Evolutionary conservation across 176 grass and related monocot species (phyloP), one percentile per base, ranked within the genome.

Genomic region (Oropetium thomaeum): DNA sequence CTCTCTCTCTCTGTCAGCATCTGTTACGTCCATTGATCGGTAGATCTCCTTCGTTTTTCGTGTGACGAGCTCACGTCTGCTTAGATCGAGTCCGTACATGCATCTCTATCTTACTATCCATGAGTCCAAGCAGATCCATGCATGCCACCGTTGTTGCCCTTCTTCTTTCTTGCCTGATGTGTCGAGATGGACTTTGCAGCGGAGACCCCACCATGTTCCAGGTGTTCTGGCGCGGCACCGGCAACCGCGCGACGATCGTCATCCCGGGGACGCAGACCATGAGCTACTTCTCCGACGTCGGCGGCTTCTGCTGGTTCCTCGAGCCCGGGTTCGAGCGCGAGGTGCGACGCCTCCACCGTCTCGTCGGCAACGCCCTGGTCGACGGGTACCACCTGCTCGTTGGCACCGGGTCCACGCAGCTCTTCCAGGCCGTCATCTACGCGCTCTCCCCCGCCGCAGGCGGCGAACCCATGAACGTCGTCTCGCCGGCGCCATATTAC

Each of bases 231-330:
- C 86, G 42, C 35, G 23, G 48, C 29, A 16, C 62, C 6, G 88
- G 90, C 0, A 67, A 89, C 2, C 20, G 33, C 1, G 94, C 86
- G 1, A 87, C 81, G 13, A 65, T 87, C 9, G 74, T 83, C 4
- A 93, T 93, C 31, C 86, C 88, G 0, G 86, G 83, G 0, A 89
- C 42, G 49, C 83, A 89, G 8, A 89, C 78, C 14, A 89, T 97
- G 88, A 97, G 94, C 59, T 97, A 97, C 82, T 93, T 93, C 78
- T 97, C 90, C 1, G 62, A 91, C 26, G 43, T 83, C 3, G 8
- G 47, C 4, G 79, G 79, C 19, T 25, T 91, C 8, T 87, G 94
- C 53, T 97, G 90, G 90, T 98, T 94, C 76, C 19, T 97, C 0
- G 88, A 93, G 75, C 81, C 86, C 0, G 23, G 73, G 29, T 87